phyloP scores from a whole-genome alignment of 176 grass and related monocot species.

The Oryza punctata region DNA sequence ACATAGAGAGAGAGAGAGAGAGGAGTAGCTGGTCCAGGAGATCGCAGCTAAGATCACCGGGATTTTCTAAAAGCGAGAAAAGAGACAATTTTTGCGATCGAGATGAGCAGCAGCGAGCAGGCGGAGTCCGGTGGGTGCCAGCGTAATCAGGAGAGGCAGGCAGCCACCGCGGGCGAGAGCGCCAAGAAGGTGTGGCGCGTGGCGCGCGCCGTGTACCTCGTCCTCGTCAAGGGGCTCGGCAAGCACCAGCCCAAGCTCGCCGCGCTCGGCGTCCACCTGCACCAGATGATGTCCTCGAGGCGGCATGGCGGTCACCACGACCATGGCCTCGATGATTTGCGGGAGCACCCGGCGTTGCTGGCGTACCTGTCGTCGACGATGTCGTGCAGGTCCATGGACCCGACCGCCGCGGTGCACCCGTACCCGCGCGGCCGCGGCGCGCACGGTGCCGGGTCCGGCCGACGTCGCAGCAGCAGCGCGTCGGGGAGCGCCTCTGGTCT shows the following conservation, averaged over 20 bases:
- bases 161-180: neutral
- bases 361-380: constrained; percentile 31
- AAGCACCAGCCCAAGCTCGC: constrained; percentile 74
- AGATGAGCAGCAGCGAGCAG: constrained; percentile 18
- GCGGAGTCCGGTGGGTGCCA: constrained; percentile 24
- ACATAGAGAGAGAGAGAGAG: neutral
- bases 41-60: neutral
- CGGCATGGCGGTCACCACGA: constrained; percentile 26
- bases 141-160: neutral
- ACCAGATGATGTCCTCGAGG: constrained; percentile 54
- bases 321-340: neutral
- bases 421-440: constrained; percentile 23
- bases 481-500: constrained; percentile 16
- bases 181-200: constrained; percentile 60
- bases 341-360: constrained; percentile 15
- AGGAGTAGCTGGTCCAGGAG: neutral
- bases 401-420: constrained; percentile 49
- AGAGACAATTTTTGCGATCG: neutral
- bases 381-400: constrained; percentile 77
- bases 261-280: constrained; percentile 65
- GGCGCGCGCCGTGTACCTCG: constrained; percentile 52
- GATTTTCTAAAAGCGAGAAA: neutral
- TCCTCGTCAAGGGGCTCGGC: constrained; percentile 60
- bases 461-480: neutral
- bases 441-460: neutral